Base-by-base conservation (phyloP, 1,284 basidiomycete species). In the Ustilago shanxiensis region DNA sequence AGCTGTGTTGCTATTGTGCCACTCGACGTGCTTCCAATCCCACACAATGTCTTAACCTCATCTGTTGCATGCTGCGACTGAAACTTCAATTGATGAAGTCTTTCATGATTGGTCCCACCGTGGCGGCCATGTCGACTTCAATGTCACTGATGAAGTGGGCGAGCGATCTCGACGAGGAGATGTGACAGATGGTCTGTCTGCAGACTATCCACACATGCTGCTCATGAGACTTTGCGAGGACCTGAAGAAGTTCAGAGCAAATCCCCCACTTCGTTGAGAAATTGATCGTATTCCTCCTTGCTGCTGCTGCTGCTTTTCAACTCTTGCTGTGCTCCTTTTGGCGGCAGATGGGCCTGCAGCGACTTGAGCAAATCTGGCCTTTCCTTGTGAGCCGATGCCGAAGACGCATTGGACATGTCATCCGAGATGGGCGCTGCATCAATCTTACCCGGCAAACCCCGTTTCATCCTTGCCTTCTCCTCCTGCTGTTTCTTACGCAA, bases 401-500 rank as follows among this genome's bases (percentile, higher is more conserved):
- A 39, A 4, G 71, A 26, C 14, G 22, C 47, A 33, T 51, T 41
- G 3, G 60, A 24, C 55, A 54, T 69, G 37, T 60, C 52, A 16
- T 54, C 60, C 49, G 68, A 65, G 10, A 74, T 53, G 10, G 82
- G 79, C 14, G 81, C 79, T 24, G 79, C 81, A 39, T 79, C 79
- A 20, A 81, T 69, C 9, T 72, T 58, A 22, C 66, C 68, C 9
- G 78, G 77, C 22, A 83, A 66, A 2, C 82, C 82, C 3, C 71
- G 73, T 24, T 78, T 65, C 33, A 61, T 66, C 24, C 79, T 57
- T 13, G 74, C 66, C 54, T 79, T 77, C 47, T 78, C 64, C 31
- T 78, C 72, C 47, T 75, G 71, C 28, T 69, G 62, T 45, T 79
- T 81, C 54, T 79, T 81, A 16, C 82, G 75, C 29, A 85, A 65